Percentiles rank a stretch among this genome's conserved stretches.
Conservation (phyloP, 805 yeast genomes). For the Wickerhamomyces kurtzmanii region DNA sequence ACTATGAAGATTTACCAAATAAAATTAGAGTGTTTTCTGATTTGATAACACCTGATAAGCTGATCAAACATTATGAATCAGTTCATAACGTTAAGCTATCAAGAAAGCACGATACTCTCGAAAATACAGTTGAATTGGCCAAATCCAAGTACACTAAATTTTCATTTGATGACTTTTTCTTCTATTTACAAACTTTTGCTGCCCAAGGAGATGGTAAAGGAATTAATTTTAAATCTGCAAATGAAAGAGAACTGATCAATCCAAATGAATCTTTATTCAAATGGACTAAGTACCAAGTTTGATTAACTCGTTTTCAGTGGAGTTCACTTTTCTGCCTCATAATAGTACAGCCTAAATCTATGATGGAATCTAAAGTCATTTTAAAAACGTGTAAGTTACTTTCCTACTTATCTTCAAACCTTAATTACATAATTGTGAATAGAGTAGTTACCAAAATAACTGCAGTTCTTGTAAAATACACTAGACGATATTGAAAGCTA, state of each 20-base stretch:
- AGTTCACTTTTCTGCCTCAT: no score
- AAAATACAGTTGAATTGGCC: conserved; percentile 8
- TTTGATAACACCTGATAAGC: conserved; percentile 21
- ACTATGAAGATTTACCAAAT: conserved; percentile 24
- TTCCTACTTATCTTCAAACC: no score
- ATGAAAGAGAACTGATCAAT: conserved; percentile 33
- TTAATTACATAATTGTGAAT: no score
- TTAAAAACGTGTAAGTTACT: no score
- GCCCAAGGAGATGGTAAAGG: conserved; percentile 37
- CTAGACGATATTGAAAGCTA: no score
- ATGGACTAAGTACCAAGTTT: conserved; percentile 24
- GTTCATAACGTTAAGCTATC: conserved; percentile 22
- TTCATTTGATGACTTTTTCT: conserved; percentile 19
- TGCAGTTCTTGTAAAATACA: no score
- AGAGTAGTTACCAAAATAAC: no score
- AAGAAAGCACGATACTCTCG: conserved; percentile 12
- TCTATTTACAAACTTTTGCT: conserved; percentile 24
- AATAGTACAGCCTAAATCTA: no score
- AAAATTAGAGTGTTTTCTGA: conserved; percentile 28
- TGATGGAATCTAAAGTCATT: no score
- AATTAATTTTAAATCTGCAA: conserved; percentile 14
- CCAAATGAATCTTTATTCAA: conserved; percentile 34
- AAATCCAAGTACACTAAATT: no score
- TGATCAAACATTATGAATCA: conserved; percentile 25
- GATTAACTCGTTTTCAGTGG: no score